Evolutionary conservation across 352 stramenopile species (phyloP).

Genomic region (Phytophthora pisi): DNA sequence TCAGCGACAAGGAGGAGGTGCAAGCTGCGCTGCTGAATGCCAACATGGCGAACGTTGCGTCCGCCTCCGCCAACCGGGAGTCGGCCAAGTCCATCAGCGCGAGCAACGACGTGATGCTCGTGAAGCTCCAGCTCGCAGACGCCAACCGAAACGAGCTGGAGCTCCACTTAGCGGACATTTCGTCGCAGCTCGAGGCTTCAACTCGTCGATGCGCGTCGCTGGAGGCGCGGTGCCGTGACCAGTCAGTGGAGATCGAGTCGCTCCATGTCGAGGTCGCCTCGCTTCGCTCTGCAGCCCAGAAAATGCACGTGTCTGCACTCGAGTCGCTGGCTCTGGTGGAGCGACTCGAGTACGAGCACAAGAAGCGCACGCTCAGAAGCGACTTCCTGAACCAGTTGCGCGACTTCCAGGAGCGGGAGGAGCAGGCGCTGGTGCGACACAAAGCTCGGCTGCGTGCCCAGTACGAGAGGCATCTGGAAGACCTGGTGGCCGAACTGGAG

Average conservation of each 20-base stretch:
- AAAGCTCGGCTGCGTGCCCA: conserved; percentile 71
- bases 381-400: conserved; percentile 70
- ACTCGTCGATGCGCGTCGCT: conserved; percentile 44
- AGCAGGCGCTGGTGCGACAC: conserved; percentile 62
- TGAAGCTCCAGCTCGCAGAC: conserved; percentile 66
- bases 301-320: conserved; percentile 59
- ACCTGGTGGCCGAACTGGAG: conserved; percentile 66
- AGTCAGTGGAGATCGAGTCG: conserved; percentile 56
- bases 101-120: conserved; percentile 55
- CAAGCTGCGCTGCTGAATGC: conserved; percentile 40
- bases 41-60: conserved; percentile 32
- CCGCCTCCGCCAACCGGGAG: conserved; percentile 17
- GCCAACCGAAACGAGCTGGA: conserved; percentile 61
- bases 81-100: conserved; percentile 16
- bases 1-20: conserved; percentile 47
- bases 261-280: conserved; percentile 62
- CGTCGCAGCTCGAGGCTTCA: conserved; percentile 51
- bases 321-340: conserved; percentile 58
- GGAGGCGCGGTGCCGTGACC: conserved; percentile 56
- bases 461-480: conserved; percentile 68
- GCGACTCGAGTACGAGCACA: conserved; percentile 75
- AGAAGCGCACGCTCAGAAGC: conserved; percentile 64
- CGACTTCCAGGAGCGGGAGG: conserved; percentile 75
- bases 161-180: conserved; percentile 52
- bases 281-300: conserved; percentile 46